phyloP scores from a whole-genome alignment of 106 monocot species.

The Dendrobium officinale region DNA sequence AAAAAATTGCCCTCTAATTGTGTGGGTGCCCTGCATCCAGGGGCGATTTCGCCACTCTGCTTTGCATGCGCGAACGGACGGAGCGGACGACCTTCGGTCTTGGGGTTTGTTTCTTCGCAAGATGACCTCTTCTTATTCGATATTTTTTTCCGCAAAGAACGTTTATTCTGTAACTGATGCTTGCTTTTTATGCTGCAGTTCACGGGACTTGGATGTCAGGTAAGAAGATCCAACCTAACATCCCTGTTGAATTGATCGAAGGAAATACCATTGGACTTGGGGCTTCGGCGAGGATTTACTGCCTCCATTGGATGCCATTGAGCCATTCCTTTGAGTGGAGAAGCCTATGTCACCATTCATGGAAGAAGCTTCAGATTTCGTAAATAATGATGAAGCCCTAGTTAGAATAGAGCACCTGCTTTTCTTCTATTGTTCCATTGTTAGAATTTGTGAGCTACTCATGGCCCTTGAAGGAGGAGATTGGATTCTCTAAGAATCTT shows the following conservation, averaged over 20 bases:
- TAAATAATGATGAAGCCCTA: slow-evolving; percentile 22
- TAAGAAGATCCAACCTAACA: slow-evolving; percentile 30
- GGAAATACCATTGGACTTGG: slow-evolving; percentile 46
- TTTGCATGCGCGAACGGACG: no score
- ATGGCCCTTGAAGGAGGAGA: slow-evolving; percentile 1
- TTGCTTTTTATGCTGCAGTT: slow-evolving; percentile 21
- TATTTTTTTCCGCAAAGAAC: background rate
- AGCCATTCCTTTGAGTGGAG: slow-evolving; percentile 26
- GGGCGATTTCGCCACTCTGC: no score
- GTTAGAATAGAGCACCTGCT: background rate
- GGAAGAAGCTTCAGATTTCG: slow-evolving; percentile 16
- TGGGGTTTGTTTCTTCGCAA: slow-evolving; percentile 38
- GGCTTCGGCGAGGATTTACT: slow-evolving; percentile 48
- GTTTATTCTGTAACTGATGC: background rate
- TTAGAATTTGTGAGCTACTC: background rate
- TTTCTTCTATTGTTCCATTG: slow-evolving; percentile 2
- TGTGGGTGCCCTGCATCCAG: no score
- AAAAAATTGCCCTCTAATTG: no score
- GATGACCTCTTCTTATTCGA: background rate
- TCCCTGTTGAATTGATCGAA: slow-evolving; percentile 35
- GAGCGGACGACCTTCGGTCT: background rate
- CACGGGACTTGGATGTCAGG: slow-evolving; percentile 69
- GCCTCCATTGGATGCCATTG: slow-evolving; percentile 38
- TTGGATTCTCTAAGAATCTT: background rate
- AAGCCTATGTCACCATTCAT: slow-evolving; percentile 21